These are phyloP conservation scores for Pleoardoris graminearum DNA, from an alignment of 2,329 filamentous ascomycete genomes.

Conservation along the genomic window DNA sequence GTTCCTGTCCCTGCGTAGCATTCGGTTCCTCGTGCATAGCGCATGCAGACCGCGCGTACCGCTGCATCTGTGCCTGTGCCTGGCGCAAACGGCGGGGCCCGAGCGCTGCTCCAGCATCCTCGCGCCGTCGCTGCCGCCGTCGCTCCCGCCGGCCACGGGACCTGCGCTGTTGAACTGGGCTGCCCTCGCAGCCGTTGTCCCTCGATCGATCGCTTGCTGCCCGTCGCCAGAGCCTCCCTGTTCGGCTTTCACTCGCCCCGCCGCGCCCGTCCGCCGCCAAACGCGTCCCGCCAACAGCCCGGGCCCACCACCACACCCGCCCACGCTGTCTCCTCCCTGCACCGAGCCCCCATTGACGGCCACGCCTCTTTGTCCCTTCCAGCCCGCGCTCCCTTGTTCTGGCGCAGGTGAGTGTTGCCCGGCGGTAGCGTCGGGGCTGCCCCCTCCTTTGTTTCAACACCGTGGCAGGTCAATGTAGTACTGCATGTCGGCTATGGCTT, in stretches of 20 bases:
- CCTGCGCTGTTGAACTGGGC: slow-evolving; percentile 9
- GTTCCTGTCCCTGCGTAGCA: neutral
- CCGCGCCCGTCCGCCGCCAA: neutral
- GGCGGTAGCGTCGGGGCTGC: slow-evolving; percentile 18
- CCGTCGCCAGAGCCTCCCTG: neutral
- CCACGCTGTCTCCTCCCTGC: neutral
- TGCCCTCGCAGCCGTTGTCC: no score
- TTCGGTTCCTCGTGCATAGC: neutral
- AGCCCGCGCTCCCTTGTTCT: slow-evolving; percentile 16
- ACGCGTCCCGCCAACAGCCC: slow-evolving; percentile 3
- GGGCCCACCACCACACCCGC: neutral
- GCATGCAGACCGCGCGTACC: neutral
- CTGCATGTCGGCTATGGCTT: slow-evolving; percentile 36
- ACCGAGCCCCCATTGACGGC: slow-evolving; percentile 1
- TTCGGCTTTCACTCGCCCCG: neutral
- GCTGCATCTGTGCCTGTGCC: neutral
- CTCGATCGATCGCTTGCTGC: no score
- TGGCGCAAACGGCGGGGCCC: slow-evolving; percentile 9
- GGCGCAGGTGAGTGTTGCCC: slow-evolving; percentile 34
- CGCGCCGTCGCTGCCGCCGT: slow-evolving; percentile 14
- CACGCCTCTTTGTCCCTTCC: slow-evolving; percentile 6
- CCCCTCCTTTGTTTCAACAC: slow-evolving; percentile 39
- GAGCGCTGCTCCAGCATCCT: slow-evolving; percentile 2
- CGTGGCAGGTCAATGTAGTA: slow-evolving; percentile 40
- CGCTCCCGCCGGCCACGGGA: slow-evolving; percentile 24